These are phyloP conservation scores for Capsicum pubescens DNA, from an alignment of 257 asterid species.

Conservation along the genomic window DNA sequence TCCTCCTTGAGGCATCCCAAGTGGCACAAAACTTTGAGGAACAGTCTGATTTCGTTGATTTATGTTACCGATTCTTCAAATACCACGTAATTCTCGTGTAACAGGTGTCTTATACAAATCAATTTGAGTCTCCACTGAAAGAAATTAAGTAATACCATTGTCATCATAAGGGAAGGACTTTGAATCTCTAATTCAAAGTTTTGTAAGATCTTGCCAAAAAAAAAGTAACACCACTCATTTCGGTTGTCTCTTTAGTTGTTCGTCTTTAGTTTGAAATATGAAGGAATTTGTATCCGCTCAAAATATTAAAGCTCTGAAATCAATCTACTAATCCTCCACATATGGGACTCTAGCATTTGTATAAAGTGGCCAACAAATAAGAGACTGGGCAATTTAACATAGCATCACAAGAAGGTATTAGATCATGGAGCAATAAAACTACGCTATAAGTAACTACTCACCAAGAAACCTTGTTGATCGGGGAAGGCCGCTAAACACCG, in stretches of 20 bases:
- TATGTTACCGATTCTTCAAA: neutral
- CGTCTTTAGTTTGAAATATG: neutral
- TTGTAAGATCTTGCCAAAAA: neutral
- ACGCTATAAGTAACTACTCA: constrained; percentile 41
- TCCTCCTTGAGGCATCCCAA: neutral
- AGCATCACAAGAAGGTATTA: neutral
- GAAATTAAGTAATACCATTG: neutral
- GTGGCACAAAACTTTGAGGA: neutral
- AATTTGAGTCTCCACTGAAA: neutral
- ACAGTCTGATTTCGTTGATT: neutral
- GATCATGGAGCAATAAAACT: neutral
- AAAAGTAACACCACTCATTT: neutral
- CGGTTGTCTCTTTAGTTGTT: neutral
- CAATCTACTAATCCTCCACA: neutral
- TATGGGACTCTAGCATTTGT: neutral
- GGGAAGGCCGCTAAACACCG: constrained; percentile 96
- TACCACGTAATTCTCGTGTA: neutral
- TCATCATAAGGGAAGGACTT: neutral
- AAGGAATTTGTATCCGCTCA: neutral
- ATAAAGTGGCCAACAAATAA: neutral
- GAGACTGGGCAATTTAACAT: neutral
- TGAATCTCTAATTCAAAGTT: neutral
- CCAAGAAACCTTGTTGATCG: constrained; percentile 94
- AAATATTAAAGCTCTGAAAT: neutral
- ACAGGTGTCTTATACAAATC: neutral